Percentiles rank a stretch among this genome's conserved stretches.
These are phyloP conservation scores for Penicillium odoratum DNA, from an alignment of 495 filamentous ascomycete genomes.

Conservation along the genomic window DNA sequence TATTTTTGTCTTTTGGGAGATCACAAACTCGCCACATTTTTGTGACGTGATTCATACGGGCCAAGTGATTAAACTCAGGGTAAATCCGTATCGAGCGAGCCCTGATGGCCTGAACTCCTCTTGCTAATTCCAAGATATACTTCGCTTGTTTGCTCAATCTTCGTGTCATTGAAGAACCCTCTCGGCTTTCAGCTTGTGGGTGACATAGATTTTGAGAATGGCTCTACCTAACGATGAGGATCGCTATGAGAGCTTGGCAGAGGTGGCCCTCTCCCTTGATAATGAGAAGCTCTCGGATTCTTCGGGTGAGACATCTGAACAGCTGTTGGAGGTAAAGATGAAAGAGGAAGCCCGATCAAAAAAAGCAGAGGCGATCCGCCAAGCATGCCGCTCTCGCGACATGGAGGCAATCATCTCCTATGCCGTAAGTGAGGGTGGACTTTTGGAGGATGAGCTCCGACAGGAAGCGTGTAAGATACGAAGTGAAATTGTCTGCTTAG, in stretches of 20 bases:
- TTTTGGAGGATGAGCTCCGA: constrained; percentile 79
- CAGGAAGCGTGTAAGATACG: constrained; percentile 66
- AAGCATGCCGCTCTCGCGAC: constrained; percentile 67
- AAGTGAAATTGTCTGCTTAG: neutral
- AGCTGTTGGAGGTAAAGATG: constrained; percentile 5
- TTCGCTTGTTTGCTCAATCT: neutral
- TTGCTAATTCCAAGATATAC: neutral
- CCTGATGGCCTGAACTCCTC: neutral
- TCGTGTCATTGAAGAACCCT: neutral
- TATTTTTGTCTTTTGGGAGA: neutral
- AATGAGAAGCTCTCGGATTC: constrained; percentile 4
- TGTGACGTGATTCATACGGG: neutral
- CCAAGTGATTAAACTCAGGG: neutral
- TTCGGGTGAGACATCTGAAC: constrained; percentile 3
- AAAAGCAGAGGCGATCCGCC: constrained; percentile 53
- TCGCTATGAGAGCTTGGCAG: neutral
- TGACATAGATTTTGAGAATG: constrained; percentile 4
- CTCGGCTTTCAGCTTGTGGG: neutral
- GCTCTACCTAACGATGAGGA: constrained; percentile 8
- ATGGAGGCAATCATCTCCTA: constrained; percentile 60
- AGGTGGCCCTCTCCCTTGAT: neutral
- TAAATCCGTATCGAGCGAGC: neutral
- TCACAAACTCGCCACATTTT: neutral
- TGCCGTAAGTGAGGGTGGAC: constrained; percentile 72
- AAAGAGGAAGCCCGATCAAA: constrained; percentile 12